phyloP scores from a whole-genome alignment of 2,329 filamentous ascomycete genomes.

The Thyridium curvatum region DNA sequence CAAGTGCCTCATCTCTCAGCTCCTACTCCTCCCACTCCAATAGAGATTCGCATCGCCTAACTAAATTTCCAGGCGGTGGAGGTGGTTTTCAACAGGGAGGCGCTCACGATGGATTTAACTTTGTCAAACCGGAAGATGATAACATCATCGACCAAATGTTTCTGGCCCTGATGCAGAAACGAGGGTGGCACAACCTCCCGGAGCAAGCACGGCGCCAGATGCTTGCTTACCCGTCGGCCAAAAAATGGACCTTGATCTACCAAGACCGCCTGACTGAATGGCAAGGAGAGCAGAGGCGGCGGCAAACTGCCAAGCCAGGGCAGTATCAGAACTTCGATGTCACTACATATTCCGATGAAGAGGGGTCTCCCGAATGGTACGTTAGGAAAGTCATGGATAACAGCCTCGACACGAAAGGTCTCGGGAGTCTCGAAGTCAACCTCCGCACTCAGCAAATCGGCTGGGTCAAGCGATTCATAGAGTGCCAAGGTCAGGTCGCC shows the following conservation, averaged over 20 bases:
- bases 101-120: conserved; percentile 47
- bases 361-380: conserved; percentile 97
- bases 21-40: conserved; percentile 44
- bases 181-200: conserved; percentile 94
- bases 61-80: conserved; percentile 40
- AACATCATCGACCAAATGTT: conserved; percentile 87
- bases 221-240: conserved; percentile 86
- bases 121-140: conserved; percentile 73
- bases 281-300: conserved; percentile 89
- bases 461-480: conserved; percentile 95
- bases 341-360: conserved; percentile 78
- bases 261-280: conserved; percentile 90
- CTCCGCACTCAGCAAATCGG: conserved; percentile 92
- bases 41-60: conserved; percentile 51
- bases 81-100: conserved; percentile 18
- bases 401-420: conserved; percentile 81
- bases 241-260: conserved; percentile 97
- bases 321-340: conserved; percentile 65
- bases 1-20: conserved; percentile 50
- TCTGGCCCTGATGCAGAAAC: conserved; percentile 89
- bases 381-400: conserved; percentile 96
- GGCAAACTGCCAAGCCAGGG: conserved; percentile 66
- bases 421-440: conserved; percentile 91
- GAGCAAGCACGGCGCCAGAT: conserved; percentile 94
- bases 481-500: conserved; percentile 94